A percentile compares a stretch with the other conserved stretches of the same genome.
Conservation (phyloP, 176 grass and related monocot genomes). For the Miscanthus lutarioriparius region DNA sequence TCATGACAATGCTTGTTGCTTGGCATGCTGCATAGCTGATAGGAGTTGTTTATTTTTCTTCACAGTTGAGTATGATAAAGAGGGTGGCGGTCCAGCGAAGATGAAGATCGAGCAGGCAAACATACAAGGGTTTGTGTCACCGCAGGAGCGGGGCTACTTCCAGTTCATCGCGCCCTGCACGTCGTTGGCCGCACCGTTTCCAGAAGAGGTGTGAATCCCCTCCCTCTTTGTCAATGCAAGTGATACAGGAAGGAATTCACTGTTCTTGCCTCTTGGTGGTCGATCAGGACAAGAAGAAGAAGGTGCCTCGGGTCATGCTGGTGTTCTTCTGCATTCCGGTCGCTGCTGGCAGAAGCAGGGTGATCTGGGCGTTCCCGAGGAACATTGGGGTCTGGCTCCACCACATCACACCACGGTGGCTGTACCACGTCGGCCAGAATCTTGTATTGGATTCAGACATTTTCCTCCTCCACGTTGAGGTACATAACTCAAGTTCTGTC, state of each 20-base stretch:
- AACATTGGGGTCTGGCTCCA: slow-evolving; percentile 62
- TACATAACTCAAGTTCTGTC: neutral
- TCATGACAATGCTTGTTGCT: neutral
- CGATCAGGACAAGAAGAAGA: slow-evolving; percentile 29
- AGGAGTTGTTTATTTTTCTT: slow-evolving; percentile 24
- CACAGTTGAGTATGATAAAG: slow-evolving; percentile 73
- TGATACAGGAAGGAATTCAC: neutral
- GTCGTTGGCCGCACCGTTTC: slow-evolving; percentile 21
- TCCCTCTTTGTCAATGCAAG: neutral
- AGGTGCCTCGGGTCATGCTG: slow-evolving; percentile 38
- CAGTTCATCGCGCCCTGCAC: slow-evolving; percentile 61
- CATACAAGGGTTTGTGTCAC: slow-evolving; percentile 52
- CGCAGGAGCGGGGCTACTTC: slow-evolving; percentile 39
- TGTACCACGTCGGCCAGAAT: slow-evolving; percentile 61
- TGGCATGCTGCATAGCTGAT: neutral
- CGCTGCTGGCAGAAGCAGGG: slow-evolving; percentile 64
- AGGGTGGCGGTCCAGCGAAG: slow-evolving; percentile 65
- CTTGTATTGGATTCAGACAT: slow-evolving; percentile 81
- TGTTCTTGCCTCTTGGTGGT: neutral
- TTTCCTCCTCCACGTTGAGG: slow-evolving; percentile 88
- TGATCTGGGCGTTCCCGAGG: slow-evolving; percentile 63
- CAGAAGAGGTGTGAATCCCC: neutral
- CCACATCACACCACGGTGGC: slow-evolving; percentile 68
- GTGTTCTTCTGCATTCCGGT: slow-evolving; percentile 85
- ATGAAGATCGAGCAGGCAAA: slow-evolving; percentile 54